phyloP scores from a whole-genome alignment of 148 eudicot species.

The Chenopodium formosanum region DNA sequence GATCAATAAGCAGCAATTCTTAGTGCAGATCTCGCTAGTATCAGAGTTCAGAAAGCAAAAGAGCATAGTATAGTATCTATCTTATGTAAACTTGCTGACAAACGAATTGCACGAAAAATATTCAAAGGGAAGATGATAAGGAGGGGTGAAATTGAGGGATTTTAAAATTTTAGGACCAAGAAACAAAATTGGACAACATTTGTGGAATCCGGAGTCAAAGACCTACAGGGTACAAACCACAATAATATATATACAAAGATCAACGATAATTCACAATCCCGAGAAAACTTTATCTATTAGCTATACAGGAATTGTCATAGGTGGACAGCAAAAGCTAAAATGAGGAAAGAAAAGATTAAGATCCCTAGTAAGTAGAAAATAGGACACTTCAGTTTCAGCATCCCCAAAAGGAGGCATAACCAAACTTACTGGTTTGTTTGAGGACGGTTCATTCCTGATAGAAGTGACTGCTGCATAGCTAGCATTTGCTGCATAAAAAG shows the following conservation, averaged over 20 bases:
- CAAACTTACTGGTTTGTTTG: slow-evolving; percentile 68
- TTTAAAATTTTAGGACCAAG: neutral
- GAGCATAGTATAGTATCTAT: neutral
- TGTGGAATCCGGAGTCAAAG: neutral
- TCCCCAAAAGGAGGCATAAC: neutral
- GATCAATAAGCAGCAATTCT: neutral
- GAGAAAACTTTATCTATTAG: neutral
- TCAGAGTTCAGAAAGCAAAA: neutral
- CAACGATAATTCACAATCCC: neutral
- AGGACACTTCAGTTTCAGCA: slow-evolving; percentile 1
- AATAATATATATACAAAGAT: neutral
- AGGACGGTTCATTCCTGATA: slow-evolving; percentile 57
- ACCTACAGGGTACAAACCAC: neutral
- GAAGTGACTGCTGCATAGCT: slow-evolving; percentile 66
- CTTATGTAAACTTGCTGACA: neutral
- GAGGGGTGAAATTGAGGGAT: neutral
- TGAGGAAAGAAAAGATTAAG: neutral
- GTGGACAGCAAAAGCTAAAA: neutral
- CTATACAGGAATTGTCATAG: neutral
- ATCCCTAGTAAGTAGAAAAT: neutral
- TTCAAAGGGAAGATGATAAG: neutral
- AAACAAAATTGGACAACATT: neutral
- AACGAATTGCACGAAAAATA: neutral
- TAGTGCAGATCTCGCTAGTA: neutral
- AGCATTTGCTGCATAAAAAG: slow-evolving; percentile 67